These are phyloP conservation scores for Astrothelium macrocarpum DNA, from an alignment of 495 filamentous ascomycete genomes.

Conservation along the genomic window DNA sequence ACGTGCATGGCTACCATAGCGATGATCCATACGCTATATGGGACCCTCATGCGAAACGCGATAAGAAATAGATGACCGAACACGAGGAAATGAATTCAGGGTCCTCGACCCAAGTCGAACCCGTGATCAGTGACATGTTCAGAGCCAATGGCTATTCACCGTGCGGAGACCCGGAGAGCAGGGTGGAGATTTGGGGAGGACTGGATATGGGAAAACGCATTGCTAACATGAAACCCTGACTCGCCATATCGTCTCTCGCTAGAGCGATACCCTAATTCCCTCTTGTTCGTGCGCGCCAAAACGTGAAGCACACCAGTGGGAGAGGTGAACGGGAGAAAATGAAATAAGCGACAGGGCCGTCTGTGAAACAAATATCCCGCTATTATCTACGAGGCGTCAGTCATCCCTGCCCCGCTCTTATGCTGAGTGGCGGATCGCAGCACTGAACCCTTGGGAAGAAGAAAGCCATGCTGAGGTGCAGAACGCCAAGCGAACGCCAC, in stretches of 20 bases:
- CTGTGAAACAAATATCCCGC: neutral
- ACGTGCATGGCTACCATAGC: slow-evolving; percentile 5
- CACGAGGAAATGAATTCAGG: neutral
- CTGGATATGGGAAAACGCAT: neutral
- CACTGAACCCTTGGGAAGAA: neutral
- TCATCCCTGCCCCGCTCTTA: neutral
- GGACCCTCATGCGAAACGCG: neutral
- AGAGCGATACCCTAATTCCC: neutral
- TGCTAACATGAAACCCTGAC: neutral
- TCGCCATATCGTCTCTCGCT: neutral
- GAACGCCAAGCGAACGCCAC: neutral
- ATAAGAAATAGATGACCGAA: neutral
- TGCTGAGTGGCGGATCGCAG: neutral
- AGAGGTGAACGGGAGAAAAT: neutral
- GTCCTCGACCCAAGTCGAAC: neutral
- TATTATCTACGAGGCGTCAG: neutral
- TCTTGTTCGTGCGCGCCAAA: neutral
- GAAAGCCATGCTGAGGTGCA: neutral
- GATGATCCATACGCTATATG: neutral
- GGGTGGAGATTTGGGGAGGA: neutral
- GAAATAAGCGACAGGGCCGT: neutral
- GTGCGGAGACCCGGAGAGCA: neutral
- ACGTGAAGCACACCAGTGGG: neutral
- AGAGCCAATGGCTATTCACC: neutral
- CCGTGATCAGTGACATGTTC: neutral